These are phyloP conservation scores for Ruellia speciosa DNA, from an alignment of 305 asterid species.

Conservation along the genomic window DNA sequence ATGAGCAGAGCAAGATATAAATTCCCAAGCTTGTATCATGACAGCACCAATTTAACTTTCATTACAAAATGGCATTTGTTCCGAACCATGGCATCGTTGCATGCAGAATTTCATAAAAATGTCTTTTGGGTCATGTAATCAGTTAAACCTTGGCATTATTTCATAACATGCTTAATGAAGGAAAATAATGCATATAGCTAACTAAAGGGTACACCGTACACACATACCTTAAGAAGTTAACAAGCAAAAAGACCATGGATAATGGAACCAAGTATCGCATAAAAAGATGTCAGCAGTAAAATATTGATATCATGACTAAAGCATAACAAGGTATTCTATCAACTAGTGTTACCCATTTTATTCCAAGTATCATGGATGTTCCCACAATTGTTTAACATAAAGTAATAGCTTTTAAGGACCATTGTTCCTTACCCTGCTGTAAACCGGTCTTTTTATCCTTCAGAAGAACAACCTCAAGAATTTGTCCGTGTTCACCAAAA, in stretches of 20 bases:
- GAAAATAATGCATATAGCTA: too few species aligned
- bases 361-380: constrained; percentile 5
- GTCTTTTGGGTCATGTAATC: not conserved
- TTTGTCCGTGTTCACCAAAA: constrained; percentile 62
- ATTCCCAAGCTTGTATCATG: not conserved
- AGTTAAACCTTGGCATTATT: too few species aligned
- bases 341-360: not conserved
- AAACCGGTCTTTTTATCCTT: constrained; percentile 63
- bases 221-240: too few species aligned
- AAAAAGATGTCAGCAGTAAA: constrained; percentile 3
- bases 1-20: constrained; percentile 9
- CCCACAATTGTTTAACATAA: not conserved
- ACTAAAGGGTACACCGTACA: too few species aligned
- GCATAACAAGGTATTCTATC: constrained; percentile 7
- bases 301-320: constrained; percentile 1
- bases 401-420: not conserved
- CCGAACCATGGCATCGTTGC: not conserved
- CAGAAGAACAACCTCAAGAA: constrained; percentile 67
- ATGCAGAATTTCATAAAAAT: not conserved
- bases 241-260: constrained; percentile 4
- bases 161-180: too few species aligned
- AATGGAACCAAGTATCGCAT: not conserved
- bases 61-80: not conserved
- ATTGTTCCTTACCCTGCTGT: constrained; percentile 51
- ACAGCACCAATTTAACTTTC: not conserved